These are phyloP conservation scores for Vitis rupestris DNA, from an alignment of 164 flowering plant species.

Conservation along the genomic window DNA sequence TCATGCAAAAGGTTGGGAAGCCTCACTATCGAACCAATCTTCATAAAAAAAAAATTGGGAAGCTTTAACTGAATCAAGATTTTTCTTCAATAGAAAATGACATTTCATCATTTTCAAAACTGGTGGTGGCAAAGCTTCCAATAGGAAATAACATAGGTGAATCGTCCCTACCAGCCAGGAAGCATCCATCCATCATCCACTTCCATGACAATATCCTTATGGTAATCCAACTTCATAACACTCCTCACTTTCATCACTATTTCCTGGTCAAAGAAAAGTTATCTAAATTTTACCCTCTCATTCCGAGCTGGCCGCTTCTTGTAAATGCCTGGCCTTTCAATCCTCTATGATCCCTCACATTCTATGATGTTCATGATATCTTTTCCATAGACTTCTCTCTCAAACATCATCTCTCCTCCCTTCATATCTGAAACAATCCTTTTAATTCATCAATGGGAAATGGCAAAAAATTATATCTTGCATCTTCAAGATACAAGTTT, in stretches of 20 bases:
- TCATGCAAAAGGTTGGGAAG: too few species aligned
- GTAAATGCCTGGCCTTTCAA: slow-evolving; percentile 5
- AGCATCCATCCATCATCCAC: slow-evolving; percentile 30
- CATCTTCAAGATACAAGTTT: too few species aligned
- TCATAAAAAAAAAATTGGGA: too few species aligned
- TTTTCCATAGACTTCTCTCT: background rate
- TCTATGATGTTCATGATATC: slow-evolving; percentile 1
- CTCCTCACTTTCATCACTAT: slow-evolving; percentile 8
- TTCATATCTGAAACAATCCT: background rate
- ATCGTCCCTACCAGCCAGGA: slow-evolving; percentile 36
- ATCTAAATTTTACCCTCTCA: slow-evolving; percentile 26
- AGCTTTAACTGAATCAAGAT: too few species aligned
- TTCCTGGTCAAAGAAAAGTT: slow-evolving; percentile 17
- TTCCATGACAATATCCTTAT: slow-evolving; percentile 32
- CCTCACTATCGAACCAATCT: too few species aligned
- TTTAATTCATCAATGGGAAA: too few species aligned
- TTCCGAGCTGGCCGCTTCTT: slow-evolving; percentile 24
- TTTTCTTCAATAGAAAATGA: too few species aligned
- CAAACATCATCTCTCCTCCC: slow-evolving; percentile 3
- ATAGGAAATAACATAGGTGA: slow-evolving; percentile 23
- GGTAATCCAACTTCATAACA: slow-evolving; percentile 20
- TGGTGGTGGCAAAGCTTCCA: slow-evolving; percentile 19
- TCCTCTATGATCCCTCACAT: slow-evolving; percentile 8
- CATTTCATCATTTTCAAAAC: too few species aligned
- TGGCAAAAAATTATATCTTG: too few species aligned